phyloP scores from a whole-genome alignment of 2,329 filamentous ascomycete species.

The Cercospora zeina region DNA sequence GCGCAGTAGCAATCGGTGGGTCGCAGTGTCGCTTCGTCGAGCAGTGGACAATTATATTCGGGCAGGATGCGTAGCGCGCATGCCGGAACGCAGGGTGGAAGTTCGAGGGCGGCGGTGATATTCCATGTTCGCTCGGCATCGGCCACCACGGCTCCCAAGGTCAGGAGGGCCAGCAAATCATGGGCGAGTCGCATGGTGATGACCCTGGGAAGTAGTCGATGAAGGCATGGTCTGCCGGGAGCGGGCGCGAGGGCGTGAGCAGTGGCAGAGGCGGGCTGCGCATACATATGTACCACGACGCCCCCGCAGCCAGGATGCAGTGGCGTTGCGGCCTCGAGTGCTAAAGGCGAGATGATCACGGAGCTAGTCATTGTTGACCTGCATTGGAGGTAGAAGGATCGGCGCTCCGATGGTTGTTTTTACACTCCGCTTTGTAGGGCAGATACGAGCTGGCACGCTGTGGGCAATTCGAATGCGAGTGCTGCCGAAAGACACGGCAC shows the following conservation, averaged over 20 bases:
- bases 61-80: slow-evolving; percentile 8
- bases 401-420: too few relatives aligned
- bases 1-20: slow-evolving; percentile 16
- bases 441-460: too few relatives aligned
- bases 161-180: background rate
- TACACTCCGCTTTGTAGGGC: too few relatives aligned
- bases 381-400: too few relatives aligned
- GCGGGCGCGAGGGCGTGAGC: background rate
- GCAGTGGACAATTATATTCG: slow-evolving; percentile 2
- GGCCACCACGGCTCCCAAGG: background rate
- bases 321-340: background rate
- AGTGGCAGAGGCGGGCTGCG: too few relatives aligned
- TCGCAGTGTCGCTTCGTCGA: background rate
- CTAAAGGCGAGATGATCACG: background rate
- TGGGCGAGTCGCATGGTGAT: background rate
- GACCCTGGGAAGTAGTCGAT: background rate
- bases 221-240: background rate
- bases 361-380: background rate
- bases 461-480: too few relatives aligned
- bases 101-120: slow-evolving; percentile 4
- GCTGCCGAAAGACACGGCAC: too few relatives aligned
- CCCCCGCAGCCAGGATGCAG: too few relatives aligned
- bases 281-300: too few relatives aligned
- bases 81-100: slow-evolving; percentile 5
- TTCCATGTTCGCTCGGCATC: background rate